A percentile compares a stretch with the other conserved stretches of the same genome.
Conservation (phyloP, 2,329 filamentous ascomycete species). For the Curvularia sp. region DNA sequence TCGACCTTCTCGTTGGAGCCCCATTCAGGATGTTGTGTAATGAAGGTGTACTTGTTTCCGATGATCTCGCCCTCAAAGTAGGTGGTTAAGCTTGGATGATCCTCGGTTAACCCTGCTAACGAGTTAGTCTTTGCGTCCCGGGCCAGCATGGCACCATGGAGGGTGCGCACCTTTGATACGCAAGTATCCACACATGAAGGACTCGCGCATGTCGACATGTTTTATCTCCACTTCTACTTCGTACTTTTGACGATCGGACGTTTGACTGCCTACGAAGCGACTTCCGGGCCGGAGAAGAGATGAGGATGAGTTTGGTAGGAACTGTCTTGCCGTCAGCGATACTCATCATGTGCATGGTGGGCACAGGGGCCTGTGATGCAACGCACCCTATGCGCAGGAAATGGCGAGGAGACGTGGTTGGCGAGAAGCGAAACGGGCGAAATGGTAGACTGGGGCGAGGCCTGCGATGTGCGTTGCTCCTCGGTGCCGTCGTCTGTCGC, state of each 20-base stretch:
- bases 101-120: constrained; percentile 80
- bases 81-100: constrained; percentile 96
- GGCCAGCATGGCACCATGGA: neutral
- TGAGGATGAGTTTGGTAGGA: constrained; percentile 79
- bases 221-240: constrained; percentile 97
- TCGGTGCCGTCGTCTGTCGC: constrained; percentile 46
- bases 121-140: constrained; percentile 23
- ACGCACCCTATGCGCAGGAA: constrained; percentile 47
- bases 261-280: constrained; percentile 87
- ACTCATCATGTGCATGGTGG: neutral
- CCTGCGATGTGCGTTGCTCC: constrained; percentile 46
- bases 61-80: constrained; percentile 99
- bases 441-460: constrained; percentile 43
- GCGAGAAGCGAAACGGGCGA: constrained; percentile 34
- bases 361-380: neutral
- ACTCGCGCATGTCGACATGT: constrained; percentile 92
- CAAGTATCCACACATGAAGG: constrained; percentile 92
- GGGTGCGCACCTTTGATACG: constrained; percentile 81
- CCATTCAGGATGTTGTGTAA: constrained; percentile 88
- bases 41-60: constrained; percentile 91
- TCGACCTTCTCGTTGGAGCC: constrained; percentile 92
- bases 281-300: constrained; percentile 87
- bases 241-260: constrained; percentile 91
- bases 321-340: constrained; percentile 56
- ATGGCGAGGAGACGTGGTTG: constrained; percentile 43